phyloP scores from a whole-genome alignment of 2,329 filamentous ascomycete species.

The Lizonia empirigonia region DNA sequence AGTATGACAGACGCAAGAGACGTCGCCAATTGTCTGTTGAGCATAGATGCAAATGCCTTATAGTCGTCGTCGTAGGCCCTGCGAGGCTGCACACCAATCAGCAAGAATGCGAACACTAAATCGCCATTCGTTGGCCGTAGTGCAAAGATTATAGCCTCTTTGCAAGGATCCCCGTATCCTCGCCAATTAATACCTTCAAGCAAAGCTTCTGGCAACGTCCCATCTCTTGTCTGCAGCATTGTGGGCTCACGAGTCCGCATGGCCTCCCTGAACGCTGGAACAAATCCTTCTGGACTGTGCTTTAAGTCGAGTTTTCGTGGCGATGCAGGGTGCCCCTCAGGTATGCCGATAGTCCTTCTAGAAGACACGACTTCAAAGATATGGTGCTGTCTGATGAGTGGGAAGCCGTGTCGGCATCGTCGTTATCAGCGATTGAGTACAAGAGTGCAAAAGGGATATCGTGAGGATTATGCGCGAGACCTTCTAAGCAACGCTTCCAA shows the following conservation, averaged over 20 bases:
- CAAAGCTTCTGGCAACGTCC: constrained; percentile 33
- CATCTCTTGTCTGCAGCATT: constrained; percentile 33
- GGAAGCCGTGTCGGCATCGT: constrained; percentile 32
- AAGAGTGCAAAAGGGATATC: constrained; percentile 43
- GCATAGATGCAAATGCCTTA: constrained; percentile 35
- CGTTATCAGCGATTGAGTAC: constrained; percentile 39
- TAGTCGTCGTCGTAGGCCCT: constrained; percentile 45
- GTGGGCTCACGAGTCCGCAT: constrained; percentile 41
- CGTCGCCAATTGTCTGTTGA: constrained; percentile 43
- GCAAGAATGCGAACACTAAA: constrained; percentile 39
- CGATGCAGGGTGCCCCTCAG: constrained; percentile 36
- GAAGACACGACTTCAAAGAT: constrained; percentile 35
- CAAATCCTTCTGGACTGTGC: constrained; percentile 37
- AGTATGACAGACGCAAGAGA: constrained; percentile 42
- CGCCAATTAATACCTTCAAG: constrained; percentile 41
- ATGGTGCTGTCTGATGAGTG: constrained; percentile 37
- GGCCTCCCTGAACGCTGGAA: constrained; percentile 43
- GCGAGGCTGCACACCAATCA: constrained; percentile 42
- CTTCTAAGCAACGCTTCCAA: constrained; percentile 58
- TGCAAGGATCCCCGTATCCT: constrained; percentile 42
- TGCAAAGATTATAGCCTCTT: constrained; percentile 43
- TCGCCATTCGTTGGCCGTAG: constrained; percentile 38
- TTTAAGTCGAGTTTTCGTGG: constrained; percentile 37
- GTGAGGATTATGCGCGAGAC: constrained; percentile 49
- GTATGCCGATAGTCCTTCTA: constrained; percentile 44